A percentile compares a stretch with the other conserved stretches of the same genome.
These are phyloP conservation scores for Dujonia santamariae DNA, from an alignment of 1,139 yeast genomes.

Conservation along the genomic window DNA sequence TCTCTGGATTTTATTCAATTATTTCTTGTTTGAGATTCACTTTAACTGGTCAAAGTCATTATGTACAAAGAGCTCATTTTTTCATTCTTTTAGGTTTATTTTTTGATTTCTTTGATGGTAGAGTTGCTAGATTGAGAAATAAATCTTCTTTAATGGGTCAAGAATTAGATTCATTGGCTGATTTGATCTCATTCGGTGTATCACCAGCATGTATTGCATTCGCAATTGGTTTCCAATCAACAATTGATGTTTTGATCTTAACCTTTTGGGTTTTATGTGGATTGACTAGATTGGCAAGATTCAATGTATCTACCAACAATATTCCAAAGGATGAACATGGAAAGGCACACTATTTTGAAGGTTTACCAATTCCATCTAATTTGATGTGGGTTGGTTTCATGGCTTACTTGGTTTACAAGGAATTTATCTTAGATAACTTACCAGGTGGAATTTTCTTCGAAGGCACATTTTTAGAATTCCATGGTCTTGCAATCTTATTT, in stretches of 20 bases:
- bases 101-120: constrained; percentile 94
- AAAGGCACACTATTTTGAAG: constrained; percentile 84
- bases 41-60: constrained; percentile 61
- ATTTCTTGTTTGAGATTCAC: constrained; percentile 81
- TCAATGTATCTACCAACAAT: constrained; percentile 89
- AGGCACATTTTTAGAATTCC: constrained; percentile 66
- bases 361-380: constrained; percentile 92
- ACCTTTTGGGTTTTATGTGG: constrained; percentile 92
- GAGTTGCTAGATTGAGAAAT: constrained; percentile 92
- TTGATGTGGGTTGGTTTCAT: constrained; percentile 68
- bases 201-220: constrained; percentile 93
- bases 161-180: constrained; percentile 94
- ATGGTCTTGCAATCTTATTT: constrained; percentile 64
- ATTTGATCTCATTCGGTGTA: constrained; percentile 87
- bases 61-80: constrained; percentile 85
- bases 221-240: constrained; percentile 83
- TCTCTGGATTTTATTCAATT: constrained; percentile 86
- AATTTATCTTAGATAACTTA: constrained; percentile 44
- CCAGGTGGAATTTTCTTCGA: constrained; percentile 64
- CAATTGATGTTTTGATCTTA: constrained; percentile 72
- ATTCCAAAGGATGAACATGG: constrained; percentile 87
- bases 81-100: constrained; percentile 86
- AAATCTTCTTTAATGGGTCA: constrained; percentile 95
- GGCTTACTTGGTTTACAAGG: constrained; percentile 61
- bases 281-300: constrained; percentile 87